phyloP scores from a whole-genome alignment of 2,329 filamentous ascomycete species.

The Cladosporium sp. region DNA sequence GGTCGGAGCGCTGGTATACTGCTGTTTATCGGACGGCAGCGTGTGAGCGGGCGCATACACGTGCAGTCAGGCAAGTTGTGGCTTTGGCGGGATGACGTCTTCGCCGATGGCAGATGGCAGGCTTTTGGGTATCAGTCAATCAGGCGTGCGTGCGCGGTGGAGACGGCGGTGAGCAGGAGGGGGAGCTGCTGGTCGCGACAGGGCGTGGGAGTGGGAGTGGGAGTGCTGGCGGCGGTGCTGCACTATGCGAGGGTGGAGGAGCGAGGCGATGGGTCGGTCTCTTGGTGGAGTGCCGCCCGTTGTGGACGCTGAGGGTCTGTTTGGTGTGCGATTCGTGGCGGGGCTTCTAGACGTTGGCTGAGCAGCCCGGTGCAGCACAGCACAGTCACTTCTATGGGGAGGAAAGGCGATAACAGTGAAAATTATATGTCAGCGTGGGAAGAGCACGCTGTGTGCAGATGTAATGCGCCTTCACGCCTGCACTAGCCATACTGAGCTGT shows the following conservation, averaged over 20 bases:
- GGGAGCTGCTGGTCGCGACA: not conserved
- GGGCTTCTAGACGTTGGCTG: too few relatives aligned
- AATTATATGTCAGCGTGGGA: not conserved
- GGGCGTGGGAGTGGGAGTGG: not conserved
- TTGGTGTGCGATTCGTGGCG: not conserved
- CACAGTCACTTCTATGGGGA: too few relatives aligned
- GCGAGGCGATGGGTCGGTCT: not conserved
- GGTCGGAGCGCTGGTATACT: not conserved
- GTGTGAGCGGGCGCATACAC: constrained; percentile 6
- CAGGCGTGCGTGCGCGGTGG: not conserved
- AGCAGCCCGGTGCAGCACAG: too few relatives aligned
- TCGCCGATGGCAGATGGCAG: not conserved
- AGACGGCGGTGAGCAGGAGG: not conserved
- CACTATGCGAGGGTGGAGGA: not conserved
- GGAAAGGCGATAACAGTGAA: too few relatives aligned
- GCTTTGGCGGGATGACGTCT: constrained; percentile 4
- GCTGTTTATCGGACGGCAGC: not conserved
- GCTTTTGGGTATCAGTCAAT: not conserved
- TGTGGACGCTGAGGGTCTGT: not conserved
- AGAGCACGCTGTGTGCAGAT: not conserved
- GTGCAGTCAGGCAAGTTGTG: not conserved
- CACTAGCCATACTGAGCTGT: not conserved
- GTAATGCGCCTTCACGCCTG: not conserved
- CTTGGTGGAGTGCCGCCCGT: not conserved
- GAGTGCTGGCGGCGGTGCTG: not conserved